Percentiles rank a stretch among this genome's conserved stretches.
Conservation (phyloP, 148 eudicot genomes). For the Fagopyrum tataricum region DNA sequence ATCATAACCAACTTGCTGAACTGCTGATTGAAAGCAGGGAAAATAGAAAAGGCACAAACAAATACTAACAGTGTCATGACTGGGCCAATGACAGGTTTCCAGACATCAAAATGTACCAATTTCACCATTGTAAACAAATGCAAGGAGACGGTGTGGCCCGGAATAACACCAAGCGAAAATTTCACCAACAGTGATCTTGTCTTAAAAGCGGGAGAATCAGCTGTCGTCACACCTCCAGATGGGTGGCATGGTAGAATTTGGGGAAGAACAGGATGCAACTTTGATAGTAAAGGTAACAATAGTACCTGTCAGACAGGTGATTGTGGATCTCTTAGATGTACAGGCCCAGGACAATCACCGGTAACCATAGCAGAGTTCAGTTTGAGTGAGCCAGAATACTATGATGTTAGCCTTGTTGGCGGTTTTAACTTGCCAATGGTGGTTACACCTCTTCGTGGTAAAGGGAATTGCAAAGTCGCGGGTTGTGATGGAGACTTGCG, state of each 20-base stretch:
- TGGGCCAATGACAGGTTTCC: neutral
- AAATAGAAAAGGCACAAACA: too few species aligned
- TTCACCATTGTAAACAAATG: constrained; percentile 56
- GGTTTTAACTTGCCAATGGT: constrained; percentile 69
- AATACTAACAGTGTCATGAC: neutral
- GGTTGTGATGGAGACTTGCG: constrained; percentile 53
- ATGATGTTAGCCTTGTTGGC: constrained; percentile 90
- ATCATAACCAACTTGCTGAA: too few species aligned
- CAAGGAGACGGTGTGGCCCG: constrained; percentile 66
- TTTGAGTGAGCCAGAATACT: constrained; percentile 47
- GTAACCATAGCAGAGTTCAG: constrained; percentile 72
- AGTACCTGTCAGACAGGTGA: constrained; percentile 45
- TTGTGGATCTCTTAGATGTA: constrained; percentile 49
- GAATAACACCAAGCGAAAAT: constrained; percentile 38
- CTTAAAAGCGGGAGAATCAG: constrained; percentile 33
- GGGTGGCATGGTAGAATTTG: constrained; percentile 65
- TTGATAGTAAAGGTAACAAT: constrained; percentile 36
- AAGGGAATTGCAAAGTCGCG: constrained; percentile 59
- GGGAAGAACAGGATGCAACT: constrained; percentile 68
- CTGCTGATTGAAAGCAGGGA: too few species aligned
- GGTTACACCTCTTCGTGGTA: constrained; percentile 48
- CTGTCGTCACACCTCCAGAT: constrained; percentile 37
- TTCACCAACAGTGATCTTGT: constrained; percentile 48
- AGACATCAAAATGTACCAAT: constrained; percentile 3
- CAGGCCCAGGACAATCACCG: constrained; percentile 42